Conservation (phyloP, 1,139 yeast species). For the Yamadazyma spencermartinsiae region DNA sequence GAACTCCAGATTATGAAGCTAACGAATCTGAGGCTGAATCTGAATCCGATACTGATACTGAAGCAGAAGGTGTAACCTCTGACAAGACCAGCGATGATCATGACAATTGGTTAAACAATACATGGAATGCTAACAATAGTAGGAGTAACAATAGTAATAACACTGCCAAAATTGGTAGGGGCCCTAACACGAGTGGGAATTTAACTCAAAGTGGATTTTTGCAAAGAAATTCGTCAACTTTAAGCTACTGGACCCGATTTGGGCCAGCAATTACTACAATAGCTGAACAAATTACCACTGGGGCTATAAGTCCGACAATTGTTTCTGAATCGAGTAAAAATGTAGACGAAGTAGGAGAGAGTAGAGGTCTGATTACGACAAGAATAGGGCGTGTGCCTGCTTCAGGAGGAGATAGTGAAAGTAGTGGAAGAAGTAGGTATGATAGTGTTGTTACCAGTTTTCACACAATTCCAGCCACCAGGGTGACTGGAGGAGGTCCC, state of each 20-base stretch:
- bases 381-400: not conserved
- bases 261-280: not conserved
- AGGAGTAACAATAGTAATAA: conserved; percentile 1
- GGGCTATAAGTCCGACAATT: not conserved
- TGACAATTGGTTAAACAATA: too few species aligned
- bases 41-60: conserved; percentile 1
- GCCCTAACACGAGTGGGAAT: not conserved
- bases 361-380: not conserved
- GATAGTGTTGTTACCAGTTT: too few species aligned
- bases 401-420: conserved; percentile 1
- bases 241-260: not conserved
- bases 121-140: conserved; percentile 1
- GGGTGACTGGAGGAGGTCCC: too few species aligned
- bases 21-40: not conserved
- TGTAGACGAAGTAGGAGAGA: not conserved
- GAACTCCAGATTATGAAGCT: conserved; percentile 3
- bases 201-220: not conserved
- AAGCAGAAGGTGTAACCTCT: not conserved
- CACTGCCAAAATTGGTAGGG: conserved; percentile 2
- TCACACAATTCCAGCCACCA: too few species aligned
- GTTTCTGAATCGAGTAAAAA: not conserved
- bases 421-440: not conserved
- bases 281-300: not conserved
- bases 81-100: conserved; percentile 1
- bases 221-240: not conserved